These are phyloP conservation scores for Suillus cothurnatus DNA, from an alignment of 768 basidiomycete genomes.

Conservation along the genomic window DNA sequence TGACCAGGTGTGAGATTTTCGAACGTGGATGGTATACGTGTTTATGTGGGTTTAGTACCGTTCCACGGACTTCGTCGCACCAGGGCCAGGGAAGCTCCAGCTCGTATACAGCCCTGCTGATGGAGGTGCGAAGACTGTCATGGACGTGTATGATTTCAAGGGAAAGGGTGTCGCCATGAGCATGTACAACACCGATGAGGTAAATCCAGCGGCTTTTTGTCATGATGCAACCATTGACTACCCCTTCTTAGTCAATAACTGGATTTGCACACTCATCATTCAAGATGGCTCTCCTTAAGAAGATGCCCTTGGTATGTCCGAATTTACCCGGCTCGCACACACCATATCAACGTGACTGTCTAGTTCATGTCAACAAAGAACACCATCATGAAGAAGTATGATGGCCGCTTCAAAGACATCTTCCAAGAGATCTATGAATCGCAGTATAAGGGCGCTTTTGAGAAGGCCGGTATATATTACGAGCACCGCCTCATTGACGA, in stretches of 20 bases:
- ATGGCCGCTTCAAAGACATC: conserved; percentile 99
- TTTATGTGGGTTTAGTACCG: conserved; percentile 63
- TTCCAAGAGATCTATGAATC: conserved; percentile 95
- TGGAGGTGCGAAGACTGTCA: conserved; percentile 62
- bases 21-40: conserved; percentile 14
- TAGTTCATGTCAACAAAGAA: conserved; percentile 99
- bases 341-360: conserved; percentile 3
- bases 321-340: conserved; percentile 13
- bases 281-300: conserved; percentile 89
- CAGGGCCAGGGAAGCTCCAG: conserved; percentile 92
- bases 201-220: conserved; percentile 28
- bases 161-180: conserved; percentile 90
- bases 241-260: conserved; percentile 65
- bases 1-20: conserved; percentile 65
- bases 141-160: conserved; percentile 94
- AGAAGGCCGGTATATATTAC: conserved; percentile 76
- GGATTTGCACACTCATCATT: conserved; percentile 98
- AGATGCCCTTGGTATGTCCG: conserved; percentile 65
- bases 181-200: conserved; percentile 99
- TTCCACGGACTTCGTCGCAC: conserved; percentile 89
- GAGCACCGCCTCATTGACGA: conserved; percentile 98
- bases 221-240: neutral
- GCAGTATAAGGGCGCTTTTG: conserved; percentile 73
- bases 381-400: conserved; percentile 96
- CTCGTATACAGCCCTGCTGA: conserved; percentile 85